Conservation (phyloP, 106 monocot species). For the Vanilla planifolia region DNA sequence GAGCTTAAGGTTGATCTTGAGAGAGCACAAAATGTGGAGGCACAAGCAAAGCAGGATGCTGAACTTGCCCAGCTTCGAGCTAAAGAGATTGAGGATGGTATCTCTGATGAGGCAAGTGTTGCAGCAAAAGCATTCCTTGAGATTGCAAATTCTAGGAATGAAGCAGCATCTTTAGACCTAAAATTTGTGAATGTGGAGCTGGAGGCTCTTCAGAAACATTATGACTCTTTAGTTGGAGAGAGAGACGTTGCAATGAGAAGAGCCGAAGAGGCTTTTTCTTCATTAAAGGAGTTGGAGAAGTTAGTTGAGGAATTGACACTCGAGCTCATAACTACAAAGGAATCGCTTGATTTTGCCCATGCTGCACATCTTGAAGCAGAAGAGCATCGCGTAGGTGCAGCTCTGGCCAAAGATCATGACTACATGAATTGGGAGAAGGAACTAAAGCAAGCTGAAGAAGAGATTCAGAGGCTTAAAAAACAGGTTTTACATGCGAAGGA, state of each 20-base stretch:
- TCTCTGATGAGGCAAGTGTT: constrained; percentile 19
- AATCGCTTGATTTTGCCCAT: constrained; percentile 24
- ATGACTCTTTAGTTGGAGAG: constrained; percentile 6
- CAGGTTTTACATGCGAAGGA: constrained; percentile 10
- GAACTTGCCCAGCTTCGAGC: constrained; percentile 25
- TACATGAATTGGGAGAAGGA: constrained; percentile 22
- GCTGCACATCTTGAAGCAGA: constrained; percentile 28
- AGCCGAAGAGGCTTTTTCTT: constrained; percentile 14
- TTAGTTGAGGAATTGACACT: constrained; percentile 20
- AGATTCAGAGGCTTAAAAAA: constrained; percentile 6
- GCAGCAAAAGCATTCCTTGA: constrained; percentile 21
- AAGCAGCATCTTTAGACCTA: constrained; percentile 17
- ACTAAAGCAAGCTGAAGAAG: constrained; percentile 23
- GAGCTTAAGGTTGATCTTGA: constrained; percentile 22
- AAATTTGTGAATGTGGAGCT: constrained; percentile 17
- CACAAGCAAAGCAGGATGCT: constrained; percentile 24
- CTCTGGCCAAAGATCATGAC: constrained; percentile 25
- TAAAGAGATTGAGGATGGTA: constrained; percentile 24
- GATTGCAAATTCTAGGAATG: constrained; percentile 18
- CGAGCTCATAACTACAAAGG: constrained; percentile 18
- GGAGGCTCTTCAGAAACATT: constrained; percentile 5
- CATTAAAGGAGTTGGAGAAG: constrained; percentile 17
- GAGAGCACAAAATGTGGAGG: constrained; percentile 19
- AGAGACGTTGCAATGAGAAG: constrained; percentile 15
- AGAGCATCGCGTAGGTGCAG: constrained; percentile 22